Evolutionary conservation across 2,329 filamentous ascomycete genomes (phyloP), one percentile per base, ranked within the genome.

Genomic region (Botrytis pseudocinerea): DNA sequence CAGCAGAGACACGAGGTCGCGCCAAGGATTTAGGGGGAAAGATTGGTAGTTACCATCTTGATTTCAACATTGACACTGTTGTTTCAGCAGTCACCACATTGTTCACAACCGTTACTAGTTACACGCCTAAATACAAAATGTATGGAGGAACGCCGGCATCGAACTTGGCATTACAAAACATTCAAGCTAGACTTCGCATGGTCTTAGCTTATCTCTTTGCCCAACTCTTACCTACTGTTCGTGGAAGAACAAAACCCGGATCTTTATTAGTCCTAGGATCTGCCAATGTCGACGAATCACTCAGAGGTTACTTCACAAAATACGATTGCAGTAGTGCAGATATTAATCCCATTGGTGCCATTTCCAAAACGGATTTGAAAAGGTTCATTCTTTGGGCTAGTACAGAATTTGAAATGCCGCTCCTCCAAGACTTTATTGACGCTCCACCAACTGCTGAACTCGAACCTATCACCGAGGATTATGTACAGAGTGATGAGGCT

Each of bases 11-110:
- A 14, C 84, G 92, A 16, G 84, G 86, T 64, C 85, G 93, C 42
- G 91, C 93, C 1, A 87, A 87, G 78, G 84, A 87, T 0, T 85
- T 95, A 0, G 81, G 86, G 7, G 78, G 84, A 6, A 85, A 84
- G 7, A 93, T 95, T 70, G 93, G 92, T 4, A 85, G 88, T 25
- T 90, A 94, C 78, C 93, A 96, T 79, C 85, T 88, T 6, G 88
- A 95, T 78, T 84, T 94, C 62, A 89, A 94, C 78, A 76, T 77
- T 28, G 77, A 78, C 59, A 60, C 48, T 9, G 73, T 76, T 6
- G 68, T 71, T 38, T 57, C 74, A n/a, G 74, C 74, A 18, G 69
- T 72, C 25, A 70, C 60, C n/a, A 63, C 68, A 61, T 82, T 94
- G 1, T 84, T 94, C 71, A 85, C 85, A 0, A 80, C 85, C 2